These are phyloP conservation scores for Sporothrix protearum DNA, from an alignment of 2,329 filamentous ascomycete genomes.

Conservation along the genomic window DNA sequence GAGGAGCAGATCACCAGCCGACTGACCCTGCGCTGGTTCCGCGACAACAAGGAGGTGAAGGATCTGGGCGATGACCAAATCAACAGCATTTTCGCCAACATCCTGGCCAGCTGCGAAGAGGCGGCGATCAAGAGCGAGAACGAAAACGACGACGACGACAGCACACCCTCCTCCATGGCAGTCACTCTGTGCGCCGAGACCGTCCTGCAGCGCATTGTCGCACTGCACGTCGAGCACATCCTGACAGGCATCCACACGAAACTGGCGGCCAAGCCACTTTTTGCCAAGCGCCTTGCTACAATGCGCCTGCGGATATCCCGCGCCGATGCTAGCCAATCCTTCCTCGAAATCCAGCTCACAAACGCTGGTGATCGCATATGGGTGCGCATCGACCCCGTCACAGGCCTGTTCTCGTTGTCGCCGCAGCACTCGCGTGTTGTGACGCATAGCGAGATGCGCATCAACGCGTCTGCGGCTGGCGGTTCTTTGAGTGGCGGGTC, in stretches of 20 bases:
- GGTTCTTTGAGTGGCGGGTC: background rate
- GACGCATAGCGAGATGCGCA: constrained; percentile 56
- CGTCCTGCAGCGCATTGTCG: constrained; percentile 70
- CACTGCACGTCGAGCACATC: constrained; percentile 68
- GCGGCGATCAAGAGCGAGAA: background rate
- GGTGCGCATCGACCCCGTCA: constrained; percentile 70
- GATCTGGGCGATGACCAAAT: constrained; percentile 45
- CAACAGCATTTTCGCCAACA: constrained; percentile 56
- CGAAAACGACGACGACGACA: background rate
- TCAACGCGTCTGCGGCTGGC: constrained; percentile 48
- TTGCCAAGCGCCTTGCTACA: constrained; percentile 55
- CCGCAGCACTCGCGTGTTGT: constrained; percentile 59
- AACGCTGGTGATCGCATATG: constrained; percentile 52
- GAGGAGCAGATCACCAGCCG: constrained; percentile 49
- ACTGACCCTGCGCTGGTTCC: constrained; percentile 74
- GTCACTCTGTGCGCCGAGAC: constrained; percentile 66
- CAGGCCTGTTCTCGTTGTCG: constrained; percentile 69
- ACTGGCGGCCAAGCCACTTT: constrained; percentile 59
- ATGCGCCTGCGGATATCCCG: constrained; percentile 57
- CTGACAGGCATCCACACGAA: constrained; percentile 63
- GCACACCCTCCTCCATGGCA: constrained; percentile 31
- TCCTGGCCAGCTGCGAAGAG: constrained; percentile 35
- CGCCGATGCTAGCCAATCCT: constrained; percentile 63
- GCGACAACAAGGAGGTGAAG: constrained; percentile 71
- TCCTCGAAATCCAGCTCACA: constrained; percentile 66